phyloP scores from a whole-genome alignment of 768 basidiomycete species.

The Tulasnella sp. region DNA sequence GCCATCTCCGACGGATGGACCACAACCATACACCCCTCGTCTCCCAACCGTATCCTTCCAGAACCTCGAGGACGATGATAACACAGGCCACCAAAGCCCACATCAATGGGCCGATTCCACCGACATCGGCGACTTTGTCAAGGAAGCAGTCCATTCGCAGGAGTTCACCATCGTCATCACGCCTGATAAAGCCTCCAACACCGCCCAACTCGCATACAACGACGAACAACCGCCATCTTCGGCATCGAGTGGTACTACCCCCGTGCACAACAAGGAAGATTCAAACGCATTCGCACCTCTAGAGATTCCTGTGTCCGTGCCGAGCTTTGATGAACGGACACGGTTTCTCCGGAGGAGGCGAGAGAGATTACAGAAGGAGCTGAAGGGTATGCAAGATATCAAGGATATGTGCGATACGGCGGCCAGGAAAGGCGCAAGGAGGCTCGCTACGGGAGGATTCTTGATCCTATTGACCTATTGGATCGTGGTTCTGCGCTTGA shows the following conservation, averaged over 20 bases:
- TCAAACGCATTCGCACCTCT: conserved; percentile 19
- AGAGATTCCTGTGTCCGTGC: conserved; percentile 44
- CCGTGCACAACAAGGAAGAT: background rate
- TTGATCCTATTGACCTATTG: conserved; percentile 53
- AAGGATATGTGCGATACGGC: conserved; percentile 47
- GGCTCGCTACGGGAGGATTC: conserved; percentile 49
- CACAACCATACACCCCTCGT: conserved; percentile 27
- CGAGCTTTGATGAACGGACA: conserved; percentile 53
- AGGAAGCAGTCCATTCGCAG: conserved; percentile 45
- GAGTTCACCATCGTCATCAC: conserved; percentile 40
- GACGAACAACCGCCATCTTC: background rate
- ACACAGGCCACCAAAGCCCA: conserved; percentile 25
- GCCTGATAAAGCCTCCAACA: conserved; percentile 26
- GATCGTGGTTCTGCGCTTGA: conserved; percentile 51
- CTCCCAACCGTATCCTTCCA: conserved; percentile 36
- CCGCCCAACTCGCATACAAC: background rate
- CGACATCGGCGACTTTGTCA: conserved; percentile 56
- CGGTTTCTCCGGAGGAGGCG: conserved; percentile 40
- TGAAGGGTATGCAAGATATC: conserved; percentile 42
- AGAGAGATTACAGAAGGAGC: conserved; percentile 32
- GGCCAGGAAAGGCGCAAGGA: conserved; percentile 45
- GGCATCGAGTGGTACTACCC: background rate
- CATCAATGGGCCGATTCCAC: conserved; percentile 53
- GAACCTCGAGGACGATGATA: conserved; percentile 29
- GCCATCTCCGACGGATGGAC: conserved; percentile 23